These are phyloP conservation scores for Tetrahymena borealis DNA, from an alignment of 73 alveolate genomes.

Conservation along the genomic window DNA sequence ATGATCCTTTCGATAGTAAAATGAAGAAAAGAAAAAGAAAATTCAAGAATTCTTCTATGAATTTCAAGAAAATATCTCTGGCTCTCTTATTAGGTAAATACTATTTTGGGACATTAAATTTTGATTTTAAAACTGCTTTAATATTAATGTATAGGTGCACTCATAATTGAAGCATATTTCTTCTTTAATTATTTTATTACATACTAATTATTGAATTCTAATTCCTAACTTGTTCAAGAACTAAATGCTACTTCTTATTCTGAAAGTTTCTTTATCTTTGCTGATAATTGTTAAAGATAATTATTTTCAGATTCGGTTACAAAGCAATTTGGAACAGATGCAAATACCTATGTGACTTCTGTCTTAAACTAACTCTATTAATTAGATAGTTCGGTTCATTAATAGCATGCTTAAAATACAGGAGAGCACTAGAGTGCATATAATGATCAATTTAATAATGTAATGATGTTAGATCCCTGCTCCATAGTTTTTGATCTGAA, in stretches of 20 bases:
- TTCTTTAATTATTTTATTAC: constrained; percentile 31
- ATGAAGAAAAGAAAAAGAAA: constrained; percentile 28
- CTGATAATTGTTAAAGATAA: constrained; percentile 32
- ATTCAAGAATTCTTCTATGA: constrained; percentile 19
- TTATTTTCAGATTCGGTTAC: background rate
- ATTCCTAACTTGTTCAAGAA: constrained; percentile 13
- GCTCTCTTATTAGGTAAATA: background rate
- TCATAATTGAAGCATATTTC: constrained; percentile 14
- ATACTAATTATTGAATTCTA: background rate
- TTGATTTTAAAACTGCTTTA: too few relatives aligned
- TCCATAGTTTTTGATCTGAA: background rate
- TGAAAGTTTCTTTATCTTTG: constrained; percentile 26
- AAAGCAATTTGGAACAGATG: constrained; percentile 10
- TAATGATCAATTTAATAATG: constrained; percentile 17
- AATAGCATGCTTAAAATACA: constrained; percentile 28
- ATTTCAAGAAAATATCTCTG: background rate
- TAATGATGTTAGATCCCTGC: constrained; percentile 40
- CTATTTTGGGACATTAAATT: too few relatives aligned
- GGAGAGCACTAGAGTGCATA: constrained; percentile 8
- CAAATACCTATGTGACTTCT: background rate
- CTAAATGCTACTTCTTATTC: constrained; percentile 32
- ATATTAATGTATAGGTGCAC: too few relatives aligned
- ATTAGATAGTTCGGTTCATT: constrained; percentile 30
- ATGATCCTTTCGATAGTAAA: constrained; percentile 12
- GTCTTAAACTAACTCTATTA: constrained; percentile 13